phyloP scores from a whole-genome alignment of 495 filamentous ascomycete genomes.

The Aspergillus ostianus region DNA sequence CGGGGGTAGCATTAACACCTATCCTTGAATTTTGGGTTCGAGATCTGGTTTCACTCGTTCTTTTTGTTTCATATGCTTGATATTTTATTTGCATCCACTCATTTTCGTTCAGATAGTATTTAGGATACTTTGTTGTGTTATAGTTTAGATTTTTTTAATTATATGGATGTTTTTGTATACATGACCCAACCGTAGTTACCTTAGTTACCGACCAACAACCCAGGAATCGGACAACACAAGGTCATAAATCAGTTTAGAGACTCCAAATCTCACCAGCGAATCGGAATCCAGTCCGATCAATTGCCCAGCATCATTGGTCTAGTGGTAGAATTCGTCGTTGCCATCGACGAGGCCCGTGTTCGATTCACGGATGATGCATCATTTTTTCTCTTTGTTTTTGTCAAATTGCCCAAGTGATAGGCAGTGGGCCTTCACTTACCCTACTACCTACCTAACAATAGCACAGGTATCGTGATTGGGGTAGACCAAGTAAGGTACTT shows the following conservation, averaged over 20 bases:
- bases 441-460: too few species aligned
- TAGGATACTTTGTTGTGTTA: background rate
- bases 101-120: background rate
- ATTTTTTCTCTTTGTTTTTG: conserved; percentile 2
- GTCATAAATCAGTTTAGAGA: background rate
- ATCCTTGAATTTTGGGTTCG: too few species aligned
- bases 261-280: background rate
- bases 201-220: too few species aligned
- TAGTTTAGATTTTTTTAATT: background rate
- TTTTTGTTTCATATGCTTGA: background rate
- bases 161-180: too few species aligned
- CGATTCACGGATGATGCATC: conserved; percentile 58
- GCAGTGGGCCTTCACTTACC: too few species aligned
- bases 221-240: too few species aligned
- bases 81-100: too few species aligned
- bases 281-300: background rate
- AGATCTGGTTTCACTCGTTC: too few species aligned
- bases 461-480: too few species aligned
- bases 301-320: conserved; percentile 51
- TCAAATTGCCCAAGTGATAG: too few species aligned
- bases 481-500: background rate
- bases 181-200: too few species aligned
- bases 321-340: conserved; percentile 62
- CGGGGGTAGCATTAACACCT: too few species aligned
- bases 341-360: conserved; percentile 60